Base-by-base conservation (phyloP, 164 flowering plant species). In the Vitis riparia region DNA sequence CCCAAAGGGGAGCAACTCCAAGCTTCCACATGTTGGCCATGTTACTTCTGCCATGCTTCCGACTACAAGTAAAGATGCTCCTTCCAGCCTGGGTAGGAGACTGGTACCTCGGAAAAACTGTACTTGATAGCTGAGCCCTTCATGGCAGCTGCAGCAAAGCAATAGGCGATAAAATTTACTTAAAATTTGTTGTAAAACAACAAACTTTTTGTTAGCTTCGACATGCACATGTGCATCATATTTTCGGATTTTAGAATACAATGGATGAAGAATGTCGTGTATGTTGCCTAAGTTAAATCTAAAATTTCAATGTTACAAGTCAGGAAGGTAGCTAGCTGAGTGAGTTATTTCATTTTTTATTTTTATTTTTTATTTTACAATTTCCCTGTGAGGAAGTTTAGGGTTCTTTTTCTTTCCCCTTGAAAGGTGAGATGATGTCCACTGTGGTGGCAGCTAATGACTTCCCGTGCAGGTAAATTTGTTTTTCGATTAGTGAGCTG, bases 1-100 rank as follows among this genome's bases (percentile, higher is more conserved):
- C 50, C 82, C 85, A 48, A 71, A 55, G 67, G 68, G 19, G 60
- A 68, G 76, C 27, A 48, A 56, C 55, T 12, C 75, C 11, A 76
- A 67, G 53, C 53, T 9, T 3, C 51, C 67, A 14, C 32, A 14
- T 8, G 29, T 29, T 10, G 30, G 32, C 10, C 59, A 53, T 47
- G 32, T 16, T 29, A 7, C 63, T 50, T 23, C 67, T 11, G 11
- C 77, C 27, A 29, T 19, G 5, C 51, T 16, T 65, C 63, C 63
- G 50, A 17, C 48, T 6, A 51, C 32, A 51, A n/a, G 55, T 59
- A 71, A 71, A 68, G 61, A 48, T 68, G 16, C 55, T 68, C 60
- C 53, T 10, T 9, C 47, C 59, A 14, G 67, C 44, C 65, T 55
- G 3, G 57, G 60, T 12, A 62, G 68, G 47, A 74, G 69, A 48